Conservation (phyloP, 257 asterid species). For the Nicotiana otophora region DNA sequence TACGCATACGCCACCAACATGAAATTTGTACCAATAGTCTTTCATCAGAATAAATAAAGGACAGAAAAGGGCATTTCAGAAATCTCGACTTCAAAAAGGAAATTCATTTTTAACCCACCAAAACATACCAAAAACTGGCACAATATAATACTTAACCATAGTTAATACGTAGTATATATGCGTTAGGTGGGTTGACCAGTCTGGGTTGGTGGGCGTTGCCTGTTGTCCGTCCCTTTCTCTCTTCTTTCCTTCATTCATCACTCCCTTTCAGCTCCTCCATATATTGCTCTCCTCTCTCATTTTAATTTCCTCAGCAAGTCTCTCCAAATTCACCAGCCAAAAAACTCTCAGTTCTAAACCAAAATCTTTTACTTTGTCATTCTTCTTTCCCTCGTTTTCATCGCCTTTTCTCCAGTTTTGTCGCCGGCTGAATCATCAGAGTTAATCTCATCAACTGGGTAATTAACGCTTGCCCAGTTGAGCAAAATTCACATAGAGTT, state of each 20-base stretch:
- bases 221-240: not conserved
- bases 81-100: not conserved
- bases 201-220: conserved; percentile 66
- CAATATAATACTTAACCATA: conserved; percentile 26
- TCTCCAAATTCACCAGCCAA: conserved; percentile 18
- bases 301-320: conserved; percentile 11
- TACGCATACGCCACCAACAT: conserved; percentile 18
- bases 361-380: too few relatives aligned
- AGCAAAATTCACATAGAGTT: not conserved
- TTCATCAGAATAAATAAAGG: not conserved
- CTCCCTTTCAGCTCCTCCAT: not conserved
- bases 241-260: not conserved
- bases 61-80: conserved; percentile 23
- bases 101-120: not conserved
- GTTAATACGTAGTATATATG: conserved; percentile 16
- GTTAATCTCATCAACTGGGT: not conserved
- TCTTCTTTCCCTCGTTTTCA: not conserved
- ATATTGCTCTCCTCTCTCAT: conserved; percentile 7
- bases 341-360: not conserved
- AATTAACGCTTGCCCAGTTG: not conserved
- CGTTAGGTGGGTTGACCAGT: conserved; percentile 63
- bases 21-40: not conserved
- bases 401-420: not conserved
- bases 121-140: not conserved
- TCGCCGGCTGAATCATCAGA: not conserved